These are phyloP conservation scores for Pterocarpus santalinus DNA, from an alignment of 306 rosid species.

Conservation along the genomic window DNA sequence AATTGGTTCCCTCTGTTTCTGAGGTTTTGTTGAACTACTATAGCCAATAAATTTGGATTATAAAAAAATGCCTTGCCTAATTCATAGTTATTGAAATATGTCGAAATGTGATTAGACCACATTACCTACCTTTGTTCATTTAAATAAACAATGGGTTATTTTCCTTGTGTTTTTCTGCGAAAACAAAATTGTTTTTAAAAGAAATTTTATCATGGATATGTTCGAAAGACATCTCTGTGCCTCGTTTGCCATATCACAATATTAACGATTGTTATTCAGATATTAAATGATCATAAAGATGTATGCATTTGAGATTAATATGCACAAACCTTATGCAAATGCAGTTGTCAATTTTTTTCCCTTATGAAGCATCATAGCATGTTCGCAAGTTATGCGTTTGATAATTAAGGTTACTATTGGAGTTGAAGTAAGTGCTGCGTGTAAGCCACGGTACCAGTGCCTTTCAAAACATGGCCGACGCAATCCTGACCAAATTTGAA, in stretches of 20 bases:
- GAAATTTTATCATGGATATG: not conserved
- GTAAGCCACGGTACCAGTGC: constrained; percentile 30
- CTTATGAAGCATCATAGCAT: not conserved
- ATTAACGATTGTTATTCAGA: not conserved
- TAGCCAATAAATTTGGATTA: too few relatives aligned
- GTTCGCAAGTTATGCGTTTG: too few relatives aligned
- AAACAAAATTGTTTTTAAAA: too few relatives aligned
- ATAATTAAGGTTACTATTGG: not conserved
- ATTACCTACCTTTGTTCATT: too few relatives aligned
- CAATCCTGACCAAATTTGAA: constrained; percentile 7
- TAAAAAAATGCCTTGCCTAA: too few relatives aligned
- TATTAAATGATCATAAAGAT: not conserved
- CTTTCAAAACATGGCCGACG: constrained; percentile 34
- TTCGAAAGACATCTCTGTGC: not conserved
- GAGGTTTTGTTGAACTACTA: too few relatives aligned
- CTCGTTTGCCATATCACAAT: not conserved
- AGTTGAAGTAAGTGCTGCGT: constrained; percentile 46
- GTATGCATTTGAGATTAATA: not conserved
- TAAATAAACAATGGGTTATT: not conserved
- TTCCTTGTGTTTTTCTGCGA: not conserved
- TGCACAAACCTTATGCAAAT: not conserved
- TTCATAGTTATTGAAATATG: too few relatives aligned
- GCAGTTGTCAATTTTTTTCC: not conserved
- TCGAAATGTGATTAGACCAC: too few relatives aligned
- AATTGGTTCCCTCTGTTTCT: too few relatives aligned